Base-by-base conservation (phyloP, 176 grass and related monocot species). In the Cenchrus americanus region DNA sequence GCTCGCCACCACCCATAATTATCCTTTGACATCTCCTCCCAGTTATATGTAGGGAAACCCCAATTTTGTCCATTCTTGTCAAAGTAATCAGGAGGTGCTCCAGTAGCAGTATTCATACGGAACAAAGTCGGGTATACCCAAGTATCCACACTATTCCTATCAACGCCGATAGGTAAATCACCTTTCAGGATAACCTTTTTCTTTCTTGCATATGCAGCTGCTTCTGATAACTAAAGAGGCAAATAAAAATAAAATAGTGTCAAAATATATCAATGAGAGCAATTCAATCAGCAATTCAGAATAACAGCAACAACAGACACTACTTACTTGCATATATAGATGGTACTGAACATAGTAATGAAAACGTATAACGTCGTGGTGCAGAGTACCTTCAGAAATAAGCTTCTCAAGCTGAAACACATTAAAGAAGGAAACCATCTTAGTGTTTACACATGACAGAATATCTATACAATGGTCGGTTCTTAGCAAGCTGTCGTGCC, bases 11-110 rank as follows among this genome's bases (percentile, higher is more conserved):
- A 99, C 70, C 82, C 93, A 89, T 99, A 99, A 69, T 99, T 99
- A 85, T 99, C 96, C 86, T 94, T 99, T 69, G 93, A 94, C 96
- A 99, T 99, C 76, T 99, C 96, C 91, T 96, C 93, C 96, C 96
- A 99, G 51, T 99, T 99, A 85, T 99, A 99, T 62, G 96, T 99
- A 58, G 96, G 96, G 59, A 99, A 99, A 63, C 96, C 96, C 96
- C 96, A 99, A 82, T 96, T 99, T 89, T 99, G 96, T 63, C 96
- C 96, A 92, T 92, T 96, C 87, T 99, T 99, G 75, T 96, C 93
- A 87, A 99, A 99, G 85, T 99, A 99, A 83, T 96, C 96, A 84
- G 96, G 93, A 84, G 96, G 96, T 50, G 96, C 93, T 68, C 96
- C 96, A 54, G 96, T 99, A 75, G 96, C 87, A 27, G 96, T 96